Base-by-base conservation (phyloP, 805 yeast genomes). In the Komagataella ulmi region DNA sequence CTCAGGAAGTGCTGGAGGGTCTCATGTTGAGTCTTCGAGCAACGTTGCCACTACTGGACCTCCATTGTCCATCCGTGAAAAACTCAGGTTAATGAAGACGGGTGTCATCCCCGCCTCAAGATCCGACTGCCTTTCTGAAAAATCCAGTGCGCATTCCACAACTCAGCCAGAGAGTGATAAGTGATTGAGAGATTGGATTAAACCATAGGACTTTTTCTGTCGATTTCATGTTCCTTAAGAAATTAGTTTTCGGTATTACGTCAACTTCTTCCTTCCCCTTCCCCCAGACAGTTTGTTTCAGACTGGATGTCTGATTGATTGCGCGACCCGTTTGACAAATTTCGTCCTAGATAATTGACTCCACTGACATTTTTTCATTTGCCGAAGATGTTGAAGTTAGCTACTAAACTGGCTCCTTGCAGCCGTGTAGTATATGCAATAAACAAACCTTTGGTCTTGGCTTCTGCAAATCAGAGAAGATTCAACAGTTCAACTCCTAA, bases 11-110 rank as follows among this genome's bases (percentile, higher is more conserved):
- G 40, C 40, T 30, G 40, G 40, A 10, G 40, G 40, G 40, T 30
- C 40, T 30, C 40, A 30, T 30, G 40, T 30, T 30, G 40, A 30
- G 14, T 30, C 40, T 30, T 30, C 40, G 14, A 30, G 5, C 40
- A 30, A 30, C 40, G 40, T 30, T 30, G 40, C 40, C 40, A 30
- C 68, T 14, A 54, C 57, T 24, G 59, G 59, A 4, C 74, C 76
- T 4, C 76, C 72, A 7, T 66, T 75, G 53, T 68, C 77, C 2
- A 57, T 75, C 44, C 63, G 62, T 30, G 79, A 75, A 54, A 74
- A 74, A 56, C 71, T 75, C 56, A 60, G 63, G 18, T 54, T 74
- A 51, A 59, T 75, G 57, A 69, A 65, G 53, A 61, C 62, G 23
- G 72, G 69, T 24, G 51, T 53, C 30, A 50, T 52, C 14, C 40